Conservation (phyloP, 129 eudicot species). For the Gnaphalium uliginosum region DNA sequence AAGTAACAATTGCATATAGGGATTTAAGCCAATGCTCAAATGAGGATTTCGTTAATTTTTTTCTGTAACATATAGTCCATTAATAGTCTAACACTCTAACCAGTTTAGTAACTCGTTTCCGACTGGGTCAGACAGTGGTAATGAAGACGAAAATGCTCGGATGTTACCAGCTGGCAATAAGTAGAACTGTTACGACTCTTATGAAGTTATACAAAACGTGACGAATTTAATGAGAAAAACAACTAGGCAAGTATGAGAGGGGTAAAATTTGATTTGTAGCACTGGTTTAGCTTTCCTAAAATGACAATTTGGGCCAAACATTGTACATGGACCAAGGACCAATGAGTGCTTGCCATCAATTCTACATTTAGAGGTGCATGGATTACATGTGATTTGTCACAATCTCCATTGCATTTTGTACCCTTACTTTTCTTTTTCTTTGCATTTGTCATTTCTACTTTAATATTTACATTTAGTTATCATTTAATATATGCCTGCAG, state of each 20-base stretch:
- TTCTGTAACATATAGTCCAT: background rate
- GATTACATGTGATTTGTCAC: slow-evolving; percentile 11
- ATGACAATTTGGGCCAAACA: slow-evolving; percentile 15
- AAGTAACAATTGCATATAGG: no score
- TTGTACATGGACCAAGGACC: slow-evolving; percentile 22
- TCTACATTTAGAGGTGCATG: slow-evolving; percentile 7
- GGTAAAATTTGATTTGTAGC: slow-evolving; percentile 10
- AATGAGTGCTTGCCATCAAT: slow-evolving; percentile 23
- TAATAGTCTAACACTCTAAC: background rate
- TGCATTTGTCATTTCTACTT: background rate
- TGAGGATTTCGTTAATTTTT: no score
- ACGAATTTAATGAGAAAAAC: background rate
- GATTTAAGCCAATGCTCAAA: no score
- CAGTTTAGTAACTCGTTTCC: no score
- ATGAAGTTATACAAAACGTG: background rate
- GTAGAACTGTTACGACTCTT: background rate
- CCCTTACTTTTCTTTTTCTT: background rate
- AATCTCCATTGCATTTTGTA: slow-evolving; percentile 21
- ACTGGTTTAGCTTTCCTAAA: slow-evolving; percentile 15
- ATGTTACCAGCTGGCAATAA: no score
- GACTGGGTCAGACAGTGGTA: no score
- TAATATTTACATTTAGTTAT: background rate
- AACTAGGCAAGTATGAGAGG: background rate
- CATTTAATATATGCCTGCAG: background rate
- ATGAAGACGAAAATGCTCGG: no score